Evolutionary conservation across 1,284 basidiomycete genomes (phyloP).

Genomic region (Polyporus tsugae): DNA sequence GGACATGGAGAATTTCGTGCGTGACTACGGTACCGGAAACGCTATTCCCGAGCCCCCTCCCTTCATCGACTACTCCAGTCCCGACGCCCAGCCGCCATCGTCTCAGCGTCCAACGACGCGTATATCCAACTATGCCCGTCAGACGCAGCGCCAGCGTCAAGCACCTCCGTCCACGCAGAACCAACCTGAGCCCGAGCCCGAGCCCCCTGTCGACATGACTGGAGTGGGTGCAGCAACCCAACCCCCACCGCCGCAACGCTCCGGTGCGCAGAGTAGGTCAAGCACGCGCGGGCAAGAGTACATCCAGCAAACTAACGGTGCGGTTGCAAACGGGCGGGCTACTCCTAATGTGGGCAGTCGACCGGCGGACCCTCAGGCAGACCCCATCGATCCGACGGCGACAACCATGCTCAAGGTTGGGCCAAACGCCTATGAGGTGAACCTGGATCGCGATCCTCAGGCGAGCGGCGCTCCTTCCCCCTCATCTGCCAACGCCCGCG

Average conservation of each 20-base stretch:
- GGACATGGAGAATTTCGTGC: slow-evolving; percentile 88
- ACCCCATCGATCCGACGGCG: slow-evolving; percentile 60
- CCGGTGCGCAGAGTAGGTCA: slow-evolving; percentile 42
- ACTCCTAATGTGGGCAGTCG: slow-evolving; percentile 33
- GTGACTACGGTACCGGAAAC: slow-evolving; percentile 85
- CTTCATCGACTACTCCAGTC: slow-evolving; percentile 81
- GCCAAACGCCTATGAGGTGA: slow-evolving; percentile 69
- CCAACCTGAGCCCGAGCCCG: slow-evolving; percentile 49
- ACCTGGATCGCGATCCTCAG: slow-evolving; percentile 66
- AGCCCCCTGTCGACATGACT: slow-evolving; percentile 57
- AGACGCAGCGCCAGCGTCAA: slow-evolving; percentile 57
- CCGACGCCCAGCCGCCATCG: slow-evolving; percentile 67
- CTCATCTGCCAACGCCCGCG: slow-evolving; percentile 25
- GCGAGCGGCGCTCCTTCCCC: slow-evolving; percentile 29
- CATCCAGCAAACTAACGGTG: slow-evolving; percentile 29
- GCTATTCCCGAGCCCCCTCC: slow-evolving; percentile 85
- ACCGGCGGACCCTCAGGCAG: slow-evolving; percentile 57
- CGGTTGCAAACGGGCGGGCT: slow-evolving; percentile 40
- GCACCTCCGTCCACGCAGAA: slow-evolving; percentile 47
- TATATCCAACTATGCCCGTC: slow-evolving; percentile 65
- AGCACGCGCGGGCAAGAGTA: slow-evolving; percentile 40
- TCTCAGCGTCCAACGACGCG: slow-evolving; percentile 61
- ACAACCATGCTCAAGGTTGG: slow-evolving; percentile 77
- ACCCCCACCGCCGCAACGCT: slow-evolving; percentile 39
- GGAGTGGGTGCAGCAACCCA: slow-evolving; percentile 62